phyloP scores from a whole-genome alignment of 768 basidiomycete species.

The Tricholoma terreum region DNA sequence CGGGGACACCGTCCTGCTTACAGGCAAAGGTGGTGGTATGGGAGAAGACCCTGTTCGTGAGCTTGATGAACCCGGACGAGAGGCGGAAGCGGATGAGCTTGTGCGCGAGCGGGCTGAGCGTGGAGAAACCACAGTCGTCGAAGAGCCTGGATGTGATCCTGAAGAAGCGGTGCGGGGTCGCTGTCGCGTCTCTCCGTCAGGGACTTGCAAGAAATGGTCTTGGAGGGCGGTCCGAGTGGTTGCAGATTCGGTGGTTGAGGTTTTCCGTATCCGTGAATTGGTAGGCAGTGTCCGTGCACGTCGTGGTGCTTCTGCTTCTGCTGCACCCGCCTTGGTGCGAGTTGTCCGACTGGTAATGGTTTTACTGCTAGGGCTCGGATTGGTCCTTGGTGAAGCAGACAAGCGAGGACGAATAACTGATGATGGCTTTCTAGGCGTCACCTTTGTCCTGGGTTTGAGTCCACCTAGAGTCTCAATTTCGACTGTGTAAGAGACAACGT shows the following conservation, averaged over 20 bases:
- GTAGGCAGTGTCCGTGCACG: constrained; percentile 27
- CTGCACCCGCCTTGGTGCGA: neutral
- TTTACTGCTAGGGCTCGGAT: neutral
- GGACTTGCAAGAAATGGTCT: neutral
- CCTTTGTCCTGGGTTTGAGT: constrained; percentile 4
- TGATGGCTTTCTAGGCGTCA: constrained; percentile 9
- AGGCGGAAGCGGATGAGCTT: constrained; percentile 3
- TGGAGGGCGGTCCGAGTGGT: neutral
- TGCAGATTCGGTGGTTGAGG: constrained; percentile 11
- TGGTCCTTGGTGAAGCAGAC: constrained; percentile 14
- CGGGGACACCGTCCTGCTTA: constrained; percentile 41
- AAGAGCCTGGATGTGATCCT: constrained; percentile 15
- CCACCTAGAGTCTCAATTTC: constrained; percentile 21
- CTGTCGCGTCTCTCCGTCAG: constrained; percentile 8
- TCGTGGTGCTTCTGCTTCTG: constrained; percentile 21
- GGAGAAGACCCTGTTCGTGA: constrained; percentile 22
- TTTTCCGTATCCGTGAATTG: constrained; percentile 20
- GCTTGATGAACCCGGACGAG: constrained; percentile 24
- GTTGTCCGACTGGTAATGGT: constrained; percentile 2
- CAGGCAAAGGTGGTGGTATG: constrained; percentile 17
- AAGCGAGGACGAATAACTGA: constrained; percentile 1
- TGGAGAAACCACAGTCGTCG: constrained; percentile 4
- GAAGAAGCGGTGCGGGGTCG: constrained; percentile 9
- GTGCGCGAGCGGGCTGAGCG: constrained; percentile 16
- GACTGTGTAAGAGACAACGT: constrained; percentile 12